These are phyloP conservation scores for Blastosporella zonata DNA, from an alignment of 1,284 basidiomycete species.

Conservation along the genomic window DNA sequence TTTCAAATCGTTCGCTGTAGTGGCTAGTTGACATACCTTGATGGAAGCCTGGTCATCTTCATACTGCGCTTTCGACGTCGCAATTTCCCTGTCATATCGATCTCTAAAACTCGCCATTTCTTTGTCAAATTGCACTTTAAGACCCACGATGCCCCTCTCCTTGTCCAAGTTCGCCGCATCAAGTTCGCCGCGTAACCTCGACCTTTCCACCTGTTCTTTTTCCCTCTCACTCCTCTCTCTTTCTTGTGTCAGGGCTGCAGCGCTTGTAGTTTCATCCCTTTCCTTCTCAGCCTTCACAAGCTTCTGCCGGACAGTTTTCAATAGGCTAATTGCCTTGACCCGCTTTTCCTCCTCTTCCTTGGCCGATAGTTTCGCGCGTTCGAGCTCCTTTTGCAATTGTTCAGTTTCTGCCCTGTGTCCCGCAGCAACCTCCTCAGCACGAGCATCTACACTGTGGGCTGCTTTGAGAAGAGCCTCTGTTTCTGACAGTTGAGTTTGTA, in stretches of 20 bases:
- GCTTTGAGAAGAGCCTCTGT: conserved; percentile 65
- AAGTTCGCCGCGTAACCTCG: conserved; percentile 55
- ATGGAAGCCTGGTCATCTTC: conserved; percentile 73
- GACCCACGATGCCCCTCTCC: conserved; percentile 64
- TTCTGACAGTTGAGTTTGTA: conserved; percentile 68
- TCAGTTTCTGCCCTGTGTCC: conserved; percentile 54
- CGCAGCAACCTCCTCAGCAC: conserved; percentile 44
- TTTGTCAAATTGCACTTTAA: conserved; percentile 75
- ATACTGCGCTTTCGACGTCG: conserved; percentile 63
- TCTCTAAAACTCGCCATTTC: conserved; percentile 66
- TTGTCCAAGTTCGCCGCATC: conserved; percentile 61
- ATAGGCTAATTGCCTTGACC: conserved; percentile 83
- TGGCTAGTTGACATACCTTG: conserved; percentile 52
- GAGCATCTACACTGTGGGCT: conserved; percentile 44
- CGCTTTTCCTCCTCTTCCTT: conserved; percentile 97
- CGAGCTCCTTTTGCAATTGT: conserved; percentile 57
- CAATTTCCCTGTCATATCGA: conserved; percentile 70
- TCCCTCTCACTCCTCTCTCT: conserved; percentile 60
- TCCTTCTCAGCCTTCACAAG: conserved; percentile 92
- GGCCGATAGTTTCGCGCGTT: conserved; percentile 56
- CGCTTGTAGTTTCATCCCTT: conserved; percentile 72
- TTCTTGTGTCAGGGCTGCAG: conserved; percentile 49
- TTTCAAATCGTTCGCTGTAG: conserved; percentile 1
- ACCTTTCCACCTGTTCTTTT: conserved; percentile 61
- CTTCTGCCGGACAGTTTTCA: conserved; percentile 92